Base-by-base conservation (phyloP, 2,329 filamentous ascomycete species). In the Aspergillus sp. region DNA sequence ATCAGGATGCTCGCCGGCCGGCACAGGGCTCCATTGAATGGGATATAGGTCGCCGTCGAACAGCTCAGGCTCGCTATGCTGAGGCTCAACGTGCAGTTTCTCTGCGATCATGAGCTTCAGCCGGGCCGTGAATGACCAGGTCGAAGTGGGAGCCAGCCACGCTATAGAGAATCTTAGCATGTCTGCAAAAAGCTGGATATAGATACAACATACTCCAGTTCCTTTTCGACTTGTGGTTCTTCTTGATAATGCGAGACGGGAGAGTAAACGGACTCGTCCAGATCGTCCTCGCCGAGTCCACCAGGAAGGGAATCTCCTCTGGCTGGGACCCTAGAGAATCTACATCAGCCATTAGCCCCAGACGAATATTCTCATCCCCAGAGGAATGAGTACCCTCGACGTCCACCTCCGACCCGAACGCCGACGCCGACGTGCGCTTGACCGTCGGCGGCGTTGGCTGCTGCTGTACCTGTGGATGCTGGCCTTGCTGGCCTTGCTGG, bases 171-270 rank as follows among this genome's bases (percentile, higher is more conserved):
- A 20, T 4, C 20, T 30, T 30, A 30, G 27, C 11, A 17, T 15
- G 17, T 34, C 24, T 3, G 11, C 4, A 3, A 5, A 5, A 27
- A 15, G 12, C 9, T 19, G 19, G 34, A 41, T 7, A 20, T 19
- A 17, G 1, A 11, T 72, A 54, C 53, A 77, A 50, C 72, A 54
- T 54, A 77, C 75, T 75, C 75, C 75, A 77, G 12, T 67, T 70
- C 2, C 58, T 58, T 15, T 62, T 65, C 3, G 57, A 57, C 17
- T 59, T 57, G 17, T 64, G 20, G 12, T 53, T 58, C 46, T 63
- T 59, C 13, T 61, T 63, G 27, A 67, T 61, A 5, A 54, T 64
- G 3, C 47, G 48, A 1, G 63, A 65, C 0, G 62, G 62, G 11
- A 63, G 48, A 3, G 58, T 61, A 20, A 68, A 66, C 3, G 62